phyloP scores from a whole-genome alignment of 768 basidiomycete genomes.

The Boletus pseudopeckii region DNA sequence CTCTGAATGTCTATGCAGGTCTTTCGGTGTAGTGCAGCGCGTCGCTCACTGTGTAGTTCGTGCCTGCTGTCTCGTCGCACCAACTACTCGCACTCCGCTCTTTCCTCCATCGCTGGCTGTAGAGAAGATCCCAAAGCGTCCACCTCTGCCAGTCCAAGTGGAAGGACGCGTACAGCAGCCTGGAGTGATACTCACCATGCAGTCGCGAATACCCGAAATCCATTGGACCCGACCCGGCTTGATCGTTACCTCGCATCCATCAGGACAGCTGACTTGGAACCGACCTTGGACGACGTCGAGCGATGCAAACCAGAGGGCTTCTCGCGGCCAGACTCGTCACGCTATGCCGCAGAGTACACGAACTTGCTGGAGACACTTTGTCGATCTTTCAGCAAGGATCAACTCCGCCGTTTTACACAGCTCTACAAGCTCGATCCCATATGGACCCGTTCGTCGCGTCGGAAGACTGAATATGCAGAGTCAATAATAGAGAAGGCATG shows the following conservation, averaged over 20 bases:
- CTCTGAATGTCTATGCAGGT: conserved; percentile 21
- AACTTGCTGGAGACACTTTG: conserved; percentile 50
- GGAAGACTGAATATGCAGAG: conserved; percentile 42
- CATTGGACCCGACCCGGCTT: conserved; percentile 44
- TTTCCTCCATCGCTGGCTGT: conserved; percentile 8
- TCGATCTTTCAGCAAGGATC: conserved; percentile 60
- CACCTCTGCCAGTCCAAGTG: neutral
- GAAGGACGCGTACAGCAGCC: neutral
- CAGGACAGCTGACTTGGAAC: conserved; percentile 40
- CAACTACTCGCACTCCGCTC: conserved; percentile 27
- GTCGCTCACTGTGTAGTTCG: conserved; percentile 17
- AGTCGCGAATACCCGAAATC: conserved; percentile 17
- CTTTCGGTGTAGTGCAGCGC: conserved; percentile 13
- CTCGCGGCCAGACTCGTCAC: conserved; percentile 37
- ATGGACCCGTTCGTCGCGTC: conserved; percentile 33
- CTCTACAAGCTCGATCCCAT: conserved; percentile 42
- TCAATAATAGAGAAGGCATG: conserved; percentile 63
- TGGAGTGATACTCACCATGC: conserved; percentile 1
- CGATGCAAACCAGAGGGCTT: conserved; percentile 44
- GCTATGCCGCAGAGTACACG: conserved; percentile 54
- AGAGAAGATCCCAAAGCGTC: conserved; percentile 4
- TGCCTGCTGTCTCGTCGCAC: conserved; percentile 13
- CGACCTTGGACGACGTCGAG: conserved; percentile 63
- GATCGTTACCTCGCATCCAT: conserved; percentile 57
- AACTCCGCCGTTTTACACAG: conserved; percentile 53